Evolutionary conservation across 2,329 filamentous ascomycete genomes (phyloP).

Genomic region (Diaporthe vexans): DNA sequence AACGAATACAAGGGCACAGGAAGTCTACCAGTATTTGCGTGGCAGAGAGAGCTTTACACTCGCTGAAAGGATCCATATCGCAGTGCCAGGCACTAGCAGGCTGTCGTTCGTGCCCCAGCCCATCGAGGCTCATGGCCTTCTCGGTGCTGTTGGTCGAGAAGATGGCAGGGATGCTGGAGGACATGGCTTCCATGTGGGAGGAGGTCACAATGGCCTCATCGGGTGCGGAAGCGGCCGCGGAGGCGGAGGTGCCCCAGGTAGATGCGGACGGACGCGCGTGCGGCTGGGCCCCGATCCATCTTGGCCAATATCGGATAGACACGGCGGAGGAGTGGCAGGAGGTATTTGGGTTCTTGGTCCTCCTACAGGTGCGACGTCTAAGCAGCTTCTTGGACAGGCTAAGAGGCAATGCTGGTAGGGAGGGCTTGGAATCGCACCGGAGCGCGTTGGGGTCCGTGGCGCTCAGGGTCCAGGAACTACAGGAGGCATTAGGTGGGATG

Average conservation of each 20-base stretch:
- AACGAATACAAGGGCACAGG: constrained; percentile 10
- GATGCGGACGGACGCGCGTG: neutral
- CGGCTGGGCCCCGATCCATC: constrained; percentile 6
- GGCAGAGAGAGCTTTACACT: neutral
- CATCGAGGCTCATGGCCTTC: constrained; percentile 16
- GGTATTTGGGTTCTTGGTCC: constrained; percentile 20
- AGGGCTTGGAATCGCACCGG: constrained; percentile 13
- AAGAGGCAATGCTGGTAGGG: neutral
- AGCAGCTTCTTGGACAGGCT: constrained; percentile 17
- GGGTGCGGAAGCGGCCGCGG: too few relatives aligned
- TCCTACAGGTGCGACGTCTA: constrained; percentile 23
- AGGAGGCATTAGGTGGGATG: constrained; percentile 24
- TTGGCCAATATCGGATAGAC: constrained; percentile 25
- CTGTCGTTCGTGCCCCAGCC: constrained; percentile 16
- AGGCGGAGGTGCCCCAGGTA: neutral
- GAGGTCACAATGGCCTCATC: neutral
- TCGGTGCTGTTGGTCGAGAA: constrained; percentile 20
- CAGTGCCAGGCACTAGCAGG: constrained; percentile 13
- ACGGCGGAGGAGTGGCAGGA: neutral
- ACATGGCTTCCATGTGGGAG: constrained; percentile 28
- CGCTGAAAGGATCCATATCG: constrained; percentile 20
- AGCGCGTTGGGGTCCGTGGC: constrained; percentile 10
- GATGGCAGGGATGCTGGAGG: constrained; percentile 23
- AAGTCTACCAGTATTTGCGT: neutral
- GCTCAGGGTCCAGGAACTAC: constrained; percentile 11